These are phyloP conservation scores for Psidium friedrichsthalianum DNA, from an alignment of 345 rosid genomes.

Conservation along the genomic window DNA sequence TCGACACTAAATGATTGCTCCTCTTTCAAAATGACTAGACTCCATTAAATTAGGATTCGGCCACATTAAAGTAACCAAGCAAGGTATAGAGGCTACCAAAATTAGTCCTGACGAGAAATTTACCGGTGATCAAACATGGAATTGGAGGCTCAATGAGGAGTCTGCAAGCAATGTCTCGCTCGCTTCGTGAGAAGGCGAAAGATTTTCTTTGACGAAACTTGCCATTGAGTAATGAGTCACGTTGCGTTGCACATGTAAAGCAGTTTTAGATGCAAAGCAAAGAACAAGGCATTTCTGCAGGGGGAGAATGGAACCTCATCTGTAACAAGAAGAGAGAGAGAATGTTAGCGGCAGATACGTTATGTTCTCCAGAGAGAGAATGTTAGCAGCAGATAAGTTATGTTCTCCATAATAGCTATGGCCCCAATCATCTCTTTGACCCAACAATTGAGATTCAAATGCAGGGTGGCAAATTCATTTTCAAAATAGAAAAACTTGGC, in stretches of 20 bases:
- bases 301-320: no score
- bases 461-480: not conserved
- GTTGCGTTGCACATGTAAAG: not conserved
- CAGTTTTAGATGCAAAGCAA: not conserved
- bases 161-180: slow-evolving; percentile 51
- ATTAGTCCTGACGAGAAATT: slow-evolving; percentile 53
- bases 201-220: not conserved
- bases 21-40: slow-evolving; percentile 47
- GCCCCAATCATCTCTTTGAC: not conserved
- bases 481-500: not conserved
- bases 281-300: not conserved
- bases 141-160: slow-evolving; percentile 59
- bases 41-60: slow-evolving; percentile 40
- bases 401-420: not conserved
- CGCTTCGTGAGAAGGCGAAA: slow-evolving; percentile 58
- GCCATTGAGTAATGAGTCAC: no score
- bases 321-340: not conserved
- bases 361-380: not conserved
- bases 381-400: not conserved
- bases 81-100: slow-evolving; percentile 14
- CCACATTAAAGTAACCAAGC: slow-evolving; percentile 35
- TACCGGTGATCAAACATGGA: slow-evolving; percentile 55
- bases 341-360: not conserved
- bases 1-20: slow-evolving; percentile 52
- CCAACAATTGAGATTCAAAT: not conserved